Conservation (phyloP, 768 basidiomycete species). For the Daedaleopsis sinensis region DNA sequence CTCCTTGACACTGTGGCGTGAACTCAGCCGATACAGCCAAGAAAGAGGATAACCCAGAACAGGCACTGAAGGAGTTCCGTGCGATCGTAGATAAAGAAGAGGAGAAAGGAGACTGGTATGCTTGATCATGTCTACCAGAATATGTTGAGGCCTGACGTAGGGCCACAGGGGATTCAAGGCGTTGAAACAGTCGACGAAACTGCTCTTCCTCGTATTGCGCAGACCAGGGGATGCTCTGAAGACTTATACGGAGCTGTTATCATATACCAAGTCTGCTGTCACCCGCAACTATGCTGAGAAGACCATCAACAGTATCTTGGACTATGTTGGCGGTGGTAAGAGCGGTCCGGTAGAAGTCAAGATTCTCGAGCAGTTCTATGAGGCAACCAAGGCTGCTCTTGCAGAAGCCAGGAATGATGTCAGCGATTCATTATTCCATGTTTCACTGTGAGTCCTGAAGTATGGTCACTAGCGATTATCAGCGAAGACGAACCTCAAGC, state of each 20-base stretch:
- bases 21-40: slow-evolving; percentile 56
- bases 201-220: slow-evolving; percentile 79
- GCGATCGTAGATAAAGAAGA: slow-evolving; percentile 88
- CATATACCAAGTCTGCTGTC: slow-evolving; percentile 94
- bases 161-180: slow-evolving; percentile 93
- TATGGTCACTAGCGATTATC: slow-evolving; percentile 69
- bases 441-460: not conserved
- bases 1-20: not conserved
- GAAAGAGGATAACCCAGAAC: slow-evolving; percentile 94
- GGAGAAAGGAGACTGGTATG: slow-evolving; percentile 94
- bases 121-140: slow-evolving; percentile 4
- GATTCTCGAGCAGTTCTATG: slow-evolving; percentile 93
- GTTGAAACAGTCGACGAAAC: slow-evolving; percentile 95
- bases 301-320: slow-evolving; percentile 96
- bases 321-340: slow-evolving; percentile 93
- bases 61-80: slow-evolving; percentile 86
- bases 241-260: slow-evolving; percentile 84
- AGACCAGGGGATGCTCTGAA: slow-evolving; percentile 83
- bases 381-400: slow-evolving; percentile 86
- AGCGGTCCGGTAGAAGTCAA: slow-evolving; percentile 80
- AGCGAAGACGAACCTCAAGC: slow-evolving; percentile 94
- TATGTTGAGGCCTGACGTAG: not conserved
- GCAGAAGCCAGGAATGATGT: slow-evolving; percentile 98
- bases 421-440: slow-evolving; percentile 20
- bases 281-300: slow-evolving; percentile 98